Evolutionary conservation across 1,284 basidiomycete species (phyloP).

Genomic region (Vanrija pseudolonga): DNA sequence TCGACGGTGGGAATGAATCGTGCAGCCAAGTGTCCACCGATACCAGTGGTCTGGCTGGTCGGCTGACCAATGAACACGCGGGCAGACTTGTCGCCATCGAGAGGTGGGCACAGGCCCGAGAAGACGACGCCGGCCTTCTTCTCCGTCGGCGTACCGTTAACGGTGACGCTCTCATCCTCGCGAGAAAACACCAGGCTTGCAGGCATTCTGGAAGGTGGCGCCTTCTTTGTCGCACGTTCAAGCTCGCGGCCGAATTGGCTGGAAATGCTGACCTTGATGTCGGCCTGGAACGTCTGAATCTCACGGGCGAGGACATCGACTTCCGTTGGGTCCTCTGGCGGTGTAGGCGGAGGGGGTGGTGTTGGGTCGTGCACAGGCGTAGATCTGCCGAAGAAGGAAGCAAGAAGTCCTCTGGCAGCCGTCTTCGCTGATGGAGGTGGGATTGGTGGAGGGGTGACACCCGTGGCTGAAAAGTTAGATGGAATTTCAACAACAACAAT

Average conservation of each 20-base stretch:
- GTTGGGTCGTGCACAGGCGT: slow-evolving; percentile 37
- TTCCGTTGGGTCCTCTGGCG: slow-evolving; percentile 55
- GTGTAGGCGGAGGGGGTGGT: slow-evolving; percentile 49
- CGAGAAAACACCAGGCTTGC: slow-evolving; percentile 88
- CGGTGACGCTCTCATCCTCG: slow-evolving; percentile 69
- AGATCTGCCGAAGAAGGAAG: slow-evolving; percentile 51
- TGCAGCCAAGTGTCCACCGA: slow-evolving; percentile 85
- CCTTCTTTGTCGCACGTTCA: slow-evolving; percentile 91
- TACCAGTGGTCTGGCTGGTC: slow-evolving; percentile 84
- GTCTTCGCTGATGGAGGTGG: slow-evolving; percentile 33
- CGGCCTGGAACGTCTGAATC: slow-evolving; percentile 77
- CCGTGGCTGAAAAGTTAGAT: slow-evolving; percentile 59
- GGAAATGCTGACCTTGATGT: slow-evolving; percentile 69
- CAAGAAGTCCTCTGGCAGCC: slow-evolving; percentile 75
- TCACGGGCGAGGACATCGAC: slow-evolving; percentile 64
- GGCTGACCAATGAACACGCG: slow-evolving; percentile 47
- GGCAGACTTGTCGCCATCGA: slow-evolving; percentile 57
- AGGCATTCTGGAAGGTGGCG: slow-evolving; percentile 71
- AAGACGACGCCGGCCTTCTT: slow-evolving; percentile 69
- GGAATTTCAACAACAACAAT: no score
- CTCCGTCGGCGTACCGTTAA: slow-evolving; percentile 51
- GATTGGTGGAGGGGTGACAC: slow-evolving; percentile 51
- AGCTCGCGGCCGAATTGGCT: slow-evolving; percentile 73
- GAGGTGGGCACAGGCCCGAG: slow-evolving; percentile 74
- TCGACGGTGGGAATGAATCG: slow-evolving; percentile 97